Evolutionary conservation across 371 early-diverging fungal genomes (phyloP).

Genomic region (Batkoa obscura): DNA sequence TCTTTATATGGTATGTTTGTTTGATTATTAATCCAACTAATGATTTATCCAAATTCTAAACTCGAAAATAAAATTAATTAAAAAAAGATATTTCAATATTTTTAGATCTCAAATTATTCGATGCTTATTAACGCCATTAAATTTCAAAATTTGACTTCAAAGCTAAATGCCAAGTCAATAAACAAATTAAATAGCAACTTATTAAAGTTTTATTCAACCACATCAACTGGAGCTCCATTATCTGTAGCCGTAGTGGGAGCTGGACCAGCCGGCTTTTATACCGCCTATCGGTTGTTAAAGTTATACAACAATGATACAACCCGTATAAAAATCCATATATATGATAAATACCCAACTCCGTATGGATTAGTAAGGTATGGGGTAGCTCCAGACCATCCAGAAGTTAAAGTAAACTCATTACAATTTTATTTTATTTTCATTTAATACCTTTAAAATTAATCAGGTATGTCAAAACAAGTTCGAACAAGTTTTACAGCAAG

Average conservation of each 20-base stretch:
- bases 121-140: too few relatives aligned
- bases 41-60: too few relatives aligned
- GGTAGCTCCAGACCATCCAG: conserved; percentile 97
- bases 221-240: too few relatives aligned
- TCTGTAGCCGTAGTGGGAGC: conserved; percentile 63
- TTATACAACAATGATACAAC: background rate
- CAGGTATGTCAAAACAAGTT: conserved; percentile 31
- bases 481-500: conserved; percentile 47
- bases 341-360: conserved; percentile 69
- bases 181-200: too few relatives aligned
- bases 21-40: too few relatives aligned
- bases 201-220: too few relatives aligned
- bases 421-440: background rate
- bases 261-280: conserved; percentile 89
- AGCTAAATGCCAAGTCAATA: too few relatives aligned
- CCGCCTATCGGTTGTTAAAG: conserved; percentile 56
- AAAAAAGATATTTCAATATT: too few relatives aligned
- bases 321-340: conserved; percentile 52
- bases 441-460: background rate
- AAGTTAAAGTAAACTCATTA: conserved; percentile 52
- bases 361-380: conserved; percentile 89
- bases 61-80: too few relatives aligned
- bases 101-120: too few relatives aligned
- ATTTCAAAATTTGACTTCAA: too few relatives aligned
- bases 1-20: too few relatives aligned